phyloP scores from a whole-genome alignment of 306 rosid genomes.

The Abrus pulchellus region DNA sequence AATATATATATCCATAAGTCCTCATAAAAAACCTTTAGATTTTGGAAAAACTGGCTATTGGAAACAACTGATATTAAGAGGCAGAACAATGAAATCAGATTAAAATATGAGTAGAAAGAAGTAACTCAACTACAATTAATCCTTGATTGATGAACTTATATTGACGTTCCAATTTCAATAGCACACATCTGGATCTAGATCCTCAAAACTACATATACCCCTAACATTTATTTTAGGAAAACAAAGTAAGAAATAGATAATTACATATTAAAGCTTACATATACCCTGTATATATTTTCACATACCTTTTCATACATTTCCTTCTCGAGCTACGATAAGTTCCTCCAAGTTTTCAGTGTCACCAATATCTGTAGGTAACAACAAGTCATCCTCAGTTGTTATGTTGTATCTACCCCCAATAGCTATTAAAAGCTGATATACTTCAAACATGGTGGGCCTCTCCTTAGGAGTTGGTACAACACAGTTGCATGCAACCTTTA shows the following conservation, averaged over 20 bases:
- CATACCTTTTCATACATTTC: slow-evolving; percentile 46
- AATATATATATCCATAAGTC: background rate
- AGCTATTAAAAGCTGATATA: slow-evolving; percentile 89
- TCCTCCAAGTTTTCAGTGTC: slow-evolving; percentile 57
- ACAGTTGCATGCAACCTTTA: slow-evolving; percentile 85
- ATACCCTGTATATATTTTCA: slow-evolving; percentile 42
- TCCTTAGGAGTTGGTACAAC: slow-evolving; percentile 72
- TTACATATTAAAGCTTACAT: slow-evolving; percentile 47
- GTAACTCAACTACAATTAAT: slow-evolving; percentile 22
- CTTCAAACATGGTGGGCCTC: slow-evolving; percentile 97
- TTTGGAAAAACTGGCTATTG: background rate
- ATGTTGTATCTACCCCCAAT: slow-evolving; percentile 79
- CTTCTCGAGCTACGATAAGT: slow-evolving; percentile 82
- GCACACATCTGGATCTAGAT: slow-evolving; percentile 47
- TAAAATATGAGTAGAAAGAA: slow-evolving; percentile 26
- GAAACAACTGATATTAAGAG: slow-evolving; percentile 6
- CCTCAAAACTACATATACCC: slow-evolving; percentile 44
- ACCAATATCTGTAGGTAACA: slow-evolving; percentile 58
- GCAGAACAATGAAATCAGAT: slow-evolving; percentile 30
- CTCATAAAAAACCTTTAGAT: too few relatives aligned
- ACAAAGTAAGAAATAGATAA: slow-evolving; percentile 36
- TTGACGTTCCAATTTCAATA: slow-evolving; percentile 32
- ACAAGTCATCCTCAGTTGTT: slow-evolving; percentile 76
- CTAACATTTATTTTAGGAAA: slow-evolving; percentile 48
- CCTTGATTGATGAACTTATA: slow-evolving; percentile 39